These are phyloP conservation scores for Aspergillus ostianus DNA, from an alignment of 495 filamentous ascomycete species.

Conservation along the genomic window DNA sequence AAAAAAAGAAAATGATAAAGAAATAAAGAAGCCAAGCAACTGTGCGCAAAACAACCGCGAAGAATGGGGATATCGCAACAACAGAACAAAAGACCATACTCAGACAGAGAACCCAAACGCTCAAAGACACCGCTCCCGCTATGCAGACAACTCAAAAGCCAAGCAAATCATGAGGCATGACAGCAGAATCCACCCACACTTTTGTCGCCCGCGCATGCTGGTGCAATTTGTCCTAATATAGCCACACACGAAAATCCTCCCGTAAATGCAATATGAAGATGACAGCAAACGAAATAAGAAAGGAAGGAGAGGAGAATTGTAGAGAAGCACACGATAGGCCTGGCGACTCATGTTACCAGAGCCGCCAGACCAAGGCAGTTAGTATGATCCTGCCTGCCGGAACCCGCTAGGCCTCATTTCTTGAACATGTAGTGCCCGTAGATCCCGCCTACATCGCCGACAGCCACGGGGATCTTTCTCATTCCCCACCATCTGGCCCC, in stretches of 20 bases:
- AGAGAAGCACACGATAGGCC: slow-evolving; percentile 19
- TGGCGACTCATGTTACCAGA: slow-evolving; percentile 15
- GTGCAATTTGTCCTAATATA: slow-evolving; percentile 11
- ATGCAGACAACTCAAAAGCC: slow-evolving; percentile 25
- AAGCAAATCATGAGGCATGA: slow-evolving; percentile 11
- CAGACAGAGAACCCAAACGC: slow-evolving; percentile 17
- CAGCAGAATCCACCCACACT: slow-evolving; percentile 9
- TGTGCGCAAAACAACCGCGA: slow-evolving; percentile 2
- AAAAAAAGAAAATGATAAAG: neutral
- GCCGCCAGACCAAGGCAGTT: slow-evolving; percentile 7
- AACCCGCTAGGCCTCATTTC: slow-evolving; percentile 37
- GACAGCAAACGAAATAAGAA: neutral
- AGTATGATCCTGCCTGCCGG: neutral
- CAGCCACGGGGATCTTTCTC: slow-evolving; percentile 78
- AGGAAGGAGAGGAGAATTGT: slow-evolving; percentile 14
- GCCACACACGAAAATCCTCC: slow-evolving; percentile 8
- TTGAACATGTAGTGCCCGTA: slow-evolving; percentile 88
- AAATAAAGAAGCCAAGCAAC: neutral
- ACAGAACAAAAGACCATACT: slow-evolving; percentile 13
- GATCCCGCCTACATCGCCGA: slow-evolving; percentile 77
- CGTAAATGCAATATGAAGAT: neutral
- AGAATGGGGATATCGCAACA: slow-evolving; percentile 19
- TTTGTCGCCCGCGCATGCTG: slow-evolving; percentile 5
- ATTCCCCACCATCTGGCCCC: slow-evolving; percentile 87
- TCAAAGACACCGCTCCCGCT: slow-evolving; percentile 24